phyloP scores from a whole-genome alignment of 2,329 filamentous ascomycete species.

The Apiospora koreana region DNA sequence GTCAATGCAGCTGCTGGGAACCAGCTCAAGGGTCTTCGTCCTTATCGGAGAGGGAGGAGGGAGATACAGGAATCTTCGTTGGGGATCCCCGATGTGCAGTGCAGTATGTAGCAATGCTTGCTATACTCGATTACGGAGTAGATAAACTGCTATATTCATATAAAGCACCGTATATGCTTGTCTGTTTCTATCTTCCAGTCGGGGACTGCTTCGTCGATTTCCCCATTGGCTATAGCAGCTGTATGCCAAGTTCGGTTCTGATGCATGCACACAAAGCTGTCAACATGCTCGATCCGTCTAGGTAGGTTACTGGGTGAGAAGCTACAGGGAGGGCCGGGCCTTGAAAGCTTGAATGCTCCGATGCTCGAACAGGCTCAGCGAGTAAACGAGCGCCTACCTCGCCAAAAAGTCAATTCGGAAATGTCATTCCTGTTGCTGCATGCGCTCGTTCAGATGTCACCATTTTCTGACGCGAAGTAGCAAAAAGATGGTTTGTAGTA shows the following conservation, averaged over 20 bases:
- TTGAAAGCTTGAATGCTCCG: not conserved
- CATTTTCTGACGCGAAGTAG: not conserved
- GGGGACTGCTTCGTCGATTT: not conserved
- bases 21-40: not conserved
- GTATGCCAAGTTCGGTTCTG: not conserved
- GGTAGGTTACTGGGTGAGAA: not conserved
- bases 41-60: not conserved
- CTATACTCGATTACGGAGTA: not conserved
- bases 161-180: not conserved
- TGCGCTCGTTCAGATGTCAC: not conserved
- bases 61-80: not conserved
- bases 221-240: not conserved
- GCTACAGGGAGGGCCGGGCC: not conserved
- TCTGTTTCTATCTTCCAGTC: too few relatives aligned
- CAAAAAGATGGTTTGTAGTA: not conserved
- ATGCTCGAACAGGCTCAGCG: not conserved
- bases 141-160: not conserved
- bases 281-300: not conserved
- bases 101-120: not conserved
- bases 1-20: not conserved
- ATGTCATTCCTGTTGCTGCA: not conserved
- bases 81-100: not conserved
- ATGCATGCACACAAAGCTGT: not conserved
- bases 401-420: not conserved
- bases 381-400: not conserved